Base-by-base conservation (phyloP, 179 eudicot genomes). In the Gypsophila paniculata region DNA sequence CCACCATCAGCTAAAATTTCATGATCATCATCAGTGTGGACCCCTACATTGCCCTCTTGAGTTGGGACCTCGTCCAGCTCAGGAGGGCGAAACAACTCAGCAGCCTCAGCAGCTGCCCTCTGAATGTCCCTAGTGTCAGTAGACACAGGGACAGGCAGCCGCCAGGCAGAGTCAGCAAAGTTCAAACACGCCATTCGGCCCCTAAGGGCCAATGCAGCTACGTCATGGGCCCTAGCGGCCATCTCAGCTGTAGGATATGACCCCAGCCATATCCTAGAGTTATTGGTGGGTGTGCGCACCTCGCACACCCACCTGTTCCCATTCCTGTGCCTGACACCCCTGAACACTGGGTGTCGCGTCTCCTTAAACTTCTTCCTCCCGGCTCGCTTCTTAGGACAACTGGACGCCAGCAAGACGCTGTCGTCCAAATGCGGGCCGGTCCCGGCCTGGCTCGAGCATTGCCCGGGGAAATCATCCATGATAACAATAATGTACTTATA, bases 271-370 rank as follows among this genome's bases (percentile, higher is more conserved):
- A 87, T 80, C 53, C 91, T 74, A 1, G 84, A 23, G 68, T 87
- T 79, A 73, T 84, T 74, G 14, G 25, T 72, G 11, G 87, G 91
- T 15, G 86, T 79, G 12, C 94, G 79, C 0, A 87, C 75, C 79
- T 89, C 94, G 60, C 94, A 89, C 14, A 89, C 94, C 94, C 94
- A 89, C 74, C 82, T 77, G 71, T 76, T 75, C 22, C 78, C 78
- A 58, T 85, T 82, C 77, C 90, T 73, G 71, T 65, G 75, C 49
- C 91, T 76, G 12, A 89, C 83, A 7, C 94, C 94, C 12, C 91
- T 77, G 79, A 84, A 89, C 4, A 89, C 85, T 0, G 94, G 94
- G 75, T 89, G 94, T 19, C 94, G 81, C 0, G 94, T 89, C 82
- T 89, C 94, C 81, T 82, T 81, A 52, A 89, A 82, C 83, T 82